Percentiles rank a stretch among this genome's conserved stretches.
phyloP scores from a whole-genome alignment of 768 basidiomycete species.

The Lentinus brumalis region DNA sequence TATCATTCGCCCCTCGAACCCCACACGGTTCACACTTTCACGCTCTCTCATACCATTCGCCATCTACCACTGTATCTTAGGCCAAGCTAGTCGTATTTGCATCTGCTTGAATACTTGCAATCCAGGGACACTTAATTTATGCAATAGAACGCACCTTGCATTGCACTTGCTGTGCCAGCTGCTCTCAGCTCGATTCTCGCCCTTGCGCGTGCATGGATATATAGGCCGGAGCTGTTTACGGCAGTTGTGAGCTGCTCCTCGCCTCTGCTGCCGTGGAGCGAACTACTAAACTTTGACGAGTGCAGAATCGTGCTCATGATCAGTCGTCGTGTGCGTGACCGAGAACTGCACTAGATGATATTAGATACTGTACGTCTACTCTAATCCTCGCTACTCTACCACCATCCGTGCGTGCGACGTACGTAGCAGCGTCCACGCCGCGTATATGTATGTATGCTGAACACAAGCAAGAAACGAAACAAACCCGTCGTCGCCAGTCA shows the following conservation, averaged over 20 bases:
- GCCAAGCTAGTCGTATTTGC: background rate
- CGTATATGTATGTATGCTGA: background rate
- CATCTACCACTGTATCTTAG: conserved; percentile 1
- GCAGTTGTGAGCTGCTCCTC: background rate
- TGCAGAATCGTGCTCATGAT: too few relatives aligned
- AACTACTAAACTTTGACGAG: too few relatives aligned
- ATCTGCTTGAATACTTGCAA: background rate
- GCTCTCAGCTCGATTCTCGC: too few relatives aligned
- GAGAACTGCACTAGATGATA: background rate
- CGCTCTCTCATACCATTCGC: background rate
- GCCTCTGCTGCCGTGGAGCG: background rate
- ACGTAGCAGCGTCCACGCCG: background rate
- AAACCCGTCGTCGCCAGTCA: too few relatives aligned
- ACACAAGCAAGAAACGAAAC: too few relatives aligned
- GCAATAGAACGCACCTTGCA: background rate
- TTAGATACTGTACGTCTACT: conserved; percentile 15
- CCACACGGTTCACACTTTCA: background rate
- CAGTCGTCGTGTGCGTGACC: too few relatives aligned
- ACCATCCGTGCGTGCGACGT: background rate
- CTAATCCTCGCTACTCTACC: conserved; percentile 1
- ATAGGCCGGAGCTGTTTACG: background rate
- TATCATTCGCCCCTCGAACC: background rate
- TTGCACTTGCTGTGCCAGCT: too few relatives aligned
- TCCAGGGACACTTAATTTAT: background rate
- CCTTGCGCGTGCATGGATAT: too few relatives aligned